A percentile compares a stretch with the other conserved stretches of the same genome.
Evolutionary conservation across 345 rosid genomes (phyloP).

Genomic region (Linum usitatissimum): DNA sequence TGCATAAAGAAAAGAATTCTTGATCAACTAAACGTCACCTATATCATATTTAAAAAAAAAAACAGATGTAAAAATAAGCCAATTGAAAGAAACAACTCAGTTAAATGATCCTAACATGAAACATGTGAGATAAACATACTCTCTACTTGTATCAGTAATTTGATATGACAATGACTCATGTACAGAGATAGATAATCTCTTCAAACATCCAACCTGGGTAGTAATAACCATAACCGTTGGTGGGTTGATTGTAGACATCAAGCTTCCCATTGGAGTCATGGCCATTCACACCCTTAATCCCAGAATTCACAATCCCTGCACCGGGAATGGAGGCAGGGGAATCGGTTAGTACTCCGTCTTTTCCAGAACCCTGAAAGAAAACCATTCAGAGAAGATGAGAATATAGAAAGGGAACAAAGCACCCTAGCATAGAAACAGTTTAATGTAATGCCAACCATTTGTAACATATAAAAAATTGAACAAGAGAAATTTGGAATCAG

Average conservation of each 20-base stretch:
- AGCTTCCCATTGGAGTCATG: conserved; percentile 20
- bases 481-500: no score
- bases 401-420: background rate
- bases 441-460: no score
- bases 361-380: conserved; percentile 24
- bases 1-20: conserved; percentile 18
- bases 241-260: conserved; percentile 18
- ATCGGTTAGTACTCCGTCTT: conserved; percentile 20
- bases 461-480: no score
- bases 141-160: background rate
- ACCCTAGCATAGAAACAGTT: background rate
- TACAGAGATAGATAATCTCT: background rate
- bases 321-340: conserved; percentile 15
- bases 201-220: conserved; percentile 38
- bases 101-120: no score
- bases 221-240: conserved; percentile 29
- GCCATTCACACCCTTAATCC: conserved; percentile 19
- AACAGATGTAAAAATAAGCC: background rate
- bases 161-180: background rate
- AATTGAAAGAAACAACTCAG: background rate
- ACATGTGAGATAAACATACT: background rate
- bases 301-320: conserved; percentile 16
- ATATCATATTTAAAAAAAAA: background rate
- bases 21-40: background rate
- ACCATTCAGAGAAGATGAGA: conserved; percentile 1